Conservation (phyloP, 108 stramenopile genomes). For the Skeletonema menzelii region DNA sequence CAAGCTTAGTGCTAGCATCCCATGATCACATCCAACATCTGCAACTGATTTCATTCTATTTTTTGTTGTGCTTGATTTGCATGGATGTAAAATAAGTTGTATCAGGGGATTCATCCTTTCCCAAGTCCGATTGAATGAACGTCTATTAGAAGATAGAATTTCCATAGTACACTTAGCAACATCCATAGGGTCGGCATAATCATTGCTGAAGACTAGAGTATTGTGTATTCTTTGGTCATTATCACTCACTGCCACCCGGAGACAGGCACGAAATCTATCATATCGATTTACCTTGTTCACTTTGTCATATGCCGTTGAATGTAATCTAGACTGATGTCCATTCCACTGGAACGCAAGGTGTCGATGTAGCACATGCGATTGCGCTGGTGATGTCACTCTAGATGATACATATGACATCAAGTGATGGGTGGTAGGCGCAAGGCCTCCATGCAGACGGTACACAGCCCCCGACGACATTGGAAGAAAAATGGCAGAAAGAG, state of each 20-base stretch:
- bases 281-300: conserved; percentile 10
- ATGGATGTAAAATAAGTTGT: conserved; percentile 19
- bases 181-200: conserved; percentile 1
- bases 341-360: neutral
- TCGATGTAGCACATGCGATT: neutral
- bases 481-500: neutral
- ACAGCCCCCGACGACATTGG: neutral
- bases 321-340: neutral
- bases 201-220: neutral
- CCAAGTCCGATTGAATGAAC: conserved; percentile 37
- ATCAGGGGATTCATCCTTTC: conserved; percentile 34
- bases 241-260: neutral
- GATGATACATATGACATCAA: neutral
- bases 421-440: neutral
- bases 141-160: conserved; percentile 38
- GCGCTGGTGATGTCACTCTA: neutral
- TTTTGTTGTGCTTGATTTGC: neutral
- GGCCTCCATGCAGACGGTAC: neutral
- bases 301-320: neutral
- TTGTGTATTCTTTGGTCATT: neutral
- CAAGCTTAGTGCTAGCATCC: conserved; percentile 65
- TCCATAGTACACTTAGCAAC: conserved; percentile 33
- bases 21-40: conserved; percentile 86
- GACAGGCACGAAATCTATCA: conserved; percentile 10
- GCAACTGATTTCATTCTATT: conserved; percentile 40